Conservation (phyloP, 345 rosid genomes). For the Aegle marmelos region DNA sequence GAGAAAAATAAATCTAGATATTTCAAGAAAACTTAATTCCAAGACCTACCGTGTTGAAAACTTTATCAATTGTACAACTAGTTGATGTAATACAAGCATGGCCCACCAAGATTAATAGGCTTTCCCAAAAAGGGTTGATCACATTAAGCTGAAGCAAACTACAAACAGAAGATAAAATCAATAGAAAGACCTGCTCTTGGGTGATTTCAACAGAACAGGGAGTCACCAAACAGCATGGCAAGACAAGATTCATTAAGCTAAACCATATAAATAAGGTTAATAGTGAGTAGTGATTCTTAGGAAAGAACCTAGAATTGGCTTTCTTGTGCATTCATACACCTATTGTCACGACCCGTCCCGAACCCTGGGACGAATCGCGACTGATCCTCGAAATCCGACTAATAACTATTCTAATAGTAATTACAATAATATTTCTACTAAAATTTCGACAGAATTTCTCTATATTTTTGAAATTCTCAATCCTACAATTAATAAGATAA, state of each 20-base stretch:
- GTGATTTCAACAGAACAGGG: background rate
- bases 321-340: background rate
- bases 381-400: too few relatives aligned
- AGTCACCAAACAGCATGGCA: background rate
- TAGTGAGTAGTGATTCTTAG: background rate
- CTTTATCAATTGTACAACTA: conserved; percentile 7
- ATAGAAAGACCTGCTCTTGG: background rate
- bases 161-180: conserved; percentile 9
- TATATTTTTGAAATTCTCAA: too few relatives aligned
- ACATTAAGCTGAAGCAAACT: conserved; percentile 1
- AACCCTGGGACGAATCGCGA: too few relatives aligned
- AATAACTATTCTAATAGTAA: too few relatives aligned
- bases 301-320: background rate
- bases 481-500: too few relatives aligned
- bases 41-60: conserved; percentile 7
- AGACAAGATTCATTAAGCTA: background rate
- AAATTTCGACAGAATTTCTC: too few relatives aligned
- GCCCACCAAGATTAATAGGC: conserved; percentile 14
- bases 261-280: background rate
- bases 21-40: background rate
- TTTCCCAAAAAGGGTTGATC: background rate
- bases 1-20: too few relatives aligned
- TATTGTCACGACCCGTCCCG: too few relatives aligned
- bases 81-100: conserved; percentile 6
- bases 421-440: too few relatives aligned